A percentile compares a stretch with the other conserved stretches of the same genome.
These are phyloP conservation scores for Leccinum subtestaceum DNA, from an alignment of 768 basidiomycete species.

Conservation along the genomic window DNA sequence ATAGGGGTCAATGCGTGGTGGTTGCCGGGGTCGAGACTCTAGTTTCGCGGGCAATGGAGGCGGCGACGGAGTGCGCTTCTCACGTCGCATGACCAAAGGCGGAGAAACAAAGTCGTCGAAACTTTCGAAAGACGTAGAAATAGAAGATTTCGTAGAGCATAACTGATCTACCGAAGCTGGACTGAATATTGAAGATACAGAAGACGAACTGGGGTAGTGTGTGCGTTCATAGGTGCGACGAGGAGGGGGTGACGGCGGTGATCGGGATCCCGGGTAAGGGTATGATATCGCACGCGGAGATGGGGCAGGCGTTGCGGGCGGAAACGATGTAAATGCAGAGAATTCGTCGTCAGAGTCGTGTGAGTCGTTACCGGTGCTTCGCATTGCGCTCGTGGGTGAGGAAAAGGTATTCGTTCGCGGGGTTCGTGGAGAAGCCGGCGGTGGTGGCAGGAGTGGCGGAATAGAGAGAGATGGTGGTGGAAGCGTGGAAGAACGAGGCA, in stretches of 20 bases:
- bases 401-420: conserved; percentile 21
- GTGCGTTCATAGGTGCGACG: conserved; percentile 25
- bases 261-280: conserved; percentile 16
- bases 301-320: conserved; percentile 9
- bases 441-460: conserved; percentile 32
- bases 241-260: conserved; percentile 30
- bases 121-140: conserved; percentile 38
- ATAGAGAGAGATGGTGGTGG: conserved; percentile 25
- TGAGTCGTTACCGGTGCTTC: conserved; percentile 17
- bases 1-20: conserved; percentile 12
- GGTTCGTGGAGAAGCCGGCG: conserved; percentile 32
- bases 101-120: conserved; percentile 49
- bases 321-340: conserved; percentile 43
- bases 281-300: conserved; percentile 7
- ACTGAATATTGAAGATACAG: conserved; percentile 26
- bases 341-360: conserved; percentile 47
- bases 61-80: conserved; percentile 46
- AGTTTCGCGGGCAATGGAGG: conserved; percentile 41
- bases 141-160: conserved; percentile 21
- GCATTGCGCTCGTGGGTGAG: conserved; percentile 3
- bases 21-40: conserved; percentile 3
- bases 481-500: conserved; percentile 19
- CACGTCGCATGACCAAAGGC: conserved; percentile 3
- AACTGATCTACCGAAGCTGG: conserved; percentile 19
- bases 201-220: conserved; percentile 24